Conservation (phyloP, 257 asterid genomes). For the Prunella vulgaris region DNA sequence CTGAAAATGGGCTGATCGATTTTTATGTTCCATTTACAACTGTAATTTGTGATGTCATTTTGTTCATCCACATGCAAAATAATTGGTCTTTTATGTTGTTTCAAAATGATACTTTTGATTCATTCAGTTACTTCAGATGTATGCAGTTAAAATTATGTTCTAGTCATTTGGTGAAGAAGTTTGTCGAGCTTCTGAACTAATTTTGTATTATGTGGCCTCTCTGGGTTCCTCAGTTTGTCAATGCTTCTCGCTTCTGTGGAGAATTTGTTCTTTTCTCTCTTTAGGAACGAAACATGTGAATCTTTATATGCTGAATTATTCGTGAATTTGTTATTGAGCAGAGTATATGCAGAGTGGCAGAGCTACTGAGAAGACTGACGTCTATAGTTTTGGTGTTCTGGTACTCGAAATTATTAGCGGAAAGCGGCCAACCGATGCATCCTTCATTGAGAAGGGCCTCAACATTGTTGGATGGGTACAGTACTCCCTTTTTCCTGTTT, state of each 20-base stretch:
- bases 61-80: background rate
- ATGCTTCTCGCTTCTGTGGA: background rate
- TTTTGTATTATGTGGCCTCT: background rate
- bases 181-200: constrained; percentile 1
- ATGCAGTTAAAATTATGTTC: background rate
- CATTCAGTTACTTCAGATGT: background rate
- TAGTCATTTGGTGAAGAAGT: constrained; percentile 1
- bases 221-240: background rate
- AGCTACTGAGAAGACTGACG: constrained; percentile 87
- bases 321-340: constrained; percentile 10
- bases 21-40: background rate
- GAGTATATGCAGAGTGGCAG: constrained; percentile 46
- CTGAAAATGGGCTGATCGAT: background rate
- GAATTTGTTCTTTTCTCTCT: background rate
- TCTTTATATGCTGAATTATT: constrained; percentile 12
- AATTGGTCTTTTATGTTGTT: background rate
- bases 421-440: constrained; percentile 34
- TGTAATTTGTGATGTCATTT: background rate
- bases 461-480: constrained; percentile 36
- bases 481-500: background rate
- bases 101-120: background rate
- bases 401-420: constrained; percentile 76
- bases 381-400: constrained; percentile 84
- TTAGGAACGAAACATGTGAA: background rate
- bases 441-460: constrained; percentile 34